phyloP scores from a whole-genome alignment of 2,329 filamentous ascomycete species.

The Zymoseptoria tritici region DNA sequence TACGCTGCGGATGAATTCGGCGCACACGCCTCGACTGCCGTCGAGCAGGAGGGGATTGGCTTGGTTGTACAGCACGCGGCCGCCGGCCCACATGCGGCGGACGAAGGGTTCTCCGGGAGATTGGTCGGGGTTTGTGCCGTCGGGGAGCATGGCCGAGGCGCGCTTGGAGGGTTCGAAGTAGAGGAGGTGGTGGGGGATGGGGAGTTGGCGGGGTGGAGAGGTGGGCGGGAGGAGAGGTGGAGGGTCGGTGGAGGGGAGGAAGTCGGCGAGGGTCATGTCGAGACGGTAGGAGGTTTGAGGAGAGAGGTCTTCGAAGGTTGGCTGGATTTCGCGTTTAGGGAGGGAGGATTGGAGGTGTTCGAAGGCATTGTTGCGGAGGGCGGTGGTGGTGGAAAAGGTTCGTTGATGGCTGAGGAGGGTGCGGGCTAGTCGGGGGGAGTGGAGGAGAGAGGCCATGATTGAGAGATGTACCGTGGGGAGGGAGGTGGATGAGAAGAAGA shows the following conservation, averaged over 20 bases:
- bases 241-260: constrained; percentile 17
- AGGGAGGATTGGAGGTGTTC: constrained; percentile 38
- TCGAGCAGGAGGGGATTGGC: constrained; percentile 27
- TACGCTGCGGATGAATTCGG: constrained; percentile 43
- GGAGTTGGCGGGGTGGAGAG: constrained; percentile 34
- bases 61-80: constrained; percentile 53
- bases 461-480: neutral
- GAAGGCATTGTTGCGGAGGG: constrained; percentile 29
- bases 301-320: constrained; percentile 50
- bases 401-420: neutral
- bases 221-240: constrained; percentile 28
- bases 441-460: neutral
- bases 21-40: constrained; percentile 35
- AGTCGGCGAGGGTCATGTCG: constrained; percentile 12
- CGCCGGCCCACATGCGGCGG: constrained; percentile 84
- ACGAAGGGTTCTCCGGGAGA: constrained; percentile 64
- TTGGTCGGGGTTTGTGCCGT: constrained; percentile 79
- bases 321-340: constrained; percentile 42
- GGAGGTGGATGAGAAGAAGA: neutral
- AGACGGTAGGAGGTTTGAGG: constrained; percentile 31
- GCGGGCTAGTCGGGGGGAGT: neutral
- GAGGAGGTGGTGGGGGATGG: constrained; percentile 70
- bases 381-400: neutral
- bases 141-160: constrained; percentile 57
- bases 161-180: constrained; percentile 72